These are phyloP conservation scores for Pichia sp. DNA, from an alignment of 1,139 yeast genomes.

Conservation along the genomic window DNA sequence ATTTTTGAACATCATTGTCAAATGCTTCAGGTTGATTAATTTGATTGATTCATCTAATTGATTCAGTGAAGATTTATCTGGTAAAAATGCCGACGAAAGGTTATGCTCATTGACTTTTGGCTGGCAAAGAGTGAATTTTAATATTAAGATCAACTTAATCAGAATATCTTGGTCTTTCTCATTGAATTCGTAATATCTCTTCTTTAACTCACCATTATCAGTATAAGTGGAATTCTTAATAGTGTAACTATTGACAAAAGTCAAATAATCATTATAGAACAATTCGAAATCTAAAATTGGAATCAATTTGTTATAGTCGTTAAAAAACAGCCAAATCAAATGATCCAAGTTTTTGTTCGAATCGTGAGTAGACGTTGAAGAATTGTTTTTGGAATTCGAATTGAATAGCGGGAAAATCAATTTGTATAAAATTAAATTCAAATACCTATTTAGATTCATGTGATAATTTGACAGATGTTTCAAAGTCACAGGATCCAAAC, in stretches of 20 bases:
- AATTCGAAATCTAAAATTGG: conserved; percentile 54
- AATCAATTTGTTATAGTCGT: conserved; percentile 47
- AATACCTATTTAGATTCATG: conserved; percentile 27
- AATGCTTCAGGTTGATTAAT: conserved; percentile 23
- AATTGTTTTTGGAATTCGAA: conserved; percentile 3
- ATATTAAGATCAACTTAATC: conserved; percentile 30
- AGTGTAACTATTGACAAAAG: conserved; percentile 48
- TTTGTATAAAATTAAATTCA: conserved; percentile 25
- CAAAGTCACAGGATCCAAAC: conserved; percentile 1
- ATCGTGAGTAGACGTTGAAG: not conserved
- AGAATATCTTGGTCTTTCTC: conserved; percentile 44
- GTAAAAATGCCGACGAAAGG: conserved; percentile 15
- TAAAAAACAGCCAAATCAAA: conserved; percentile 44
- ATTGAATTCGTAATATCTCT: conserved; percentile 37
- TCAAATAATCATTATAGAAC: conserved; percentile 51
- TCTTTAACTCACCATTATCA: conserved; percentile 24
- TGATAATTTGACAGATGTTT: conserved; percentile 23
- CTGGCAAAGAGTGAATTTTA: conserved; percentile 27
- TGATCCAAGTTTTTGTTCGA: conserved; percentile 37
- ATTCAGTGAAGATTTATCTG: conserved; percentile 20
- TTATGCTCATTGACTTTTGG: conserved; percentile 16
- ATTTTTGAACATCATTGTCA: conserved; percentile 21
- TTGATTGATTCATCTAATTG: conserved; percentile 27
- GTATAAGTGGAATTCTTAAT: conserved; percentile 41
- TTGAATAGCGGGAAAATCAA: conserved; percentile 24